These are phyloP conservation scores for Aspergillus tanneri DNA, from an alignment of 2,329 filamentous ascomycete genomes.

Conservation along the genomic window DNA sequence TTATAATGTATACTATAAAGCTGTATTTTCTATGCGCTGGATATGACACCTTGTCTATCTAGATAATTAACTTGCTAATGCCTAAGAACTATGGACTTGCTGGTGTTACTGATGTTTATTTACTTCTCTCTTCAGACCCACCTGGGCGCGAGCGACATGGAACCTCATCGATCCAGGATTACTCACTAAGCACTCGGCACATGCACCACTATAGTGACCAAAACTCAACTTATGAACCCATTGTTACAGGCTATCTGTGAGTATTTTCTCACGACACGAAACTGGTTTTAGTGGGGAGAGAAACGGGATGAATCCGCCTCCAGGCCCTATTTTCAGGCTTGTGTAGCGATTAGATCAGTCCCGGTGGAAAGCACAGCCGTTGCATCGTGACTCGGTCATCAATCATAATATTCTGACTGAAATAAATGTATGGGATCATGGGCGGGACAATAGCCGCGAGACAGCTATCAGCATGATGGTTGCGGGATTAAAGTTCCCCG, in stretches of 20 bases:
- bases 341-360: slow-evolving; percentile 22
- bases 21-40: no score
- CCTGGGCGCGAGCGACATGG: no score
- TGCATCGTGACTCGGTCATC: slow-evolving; percentile 23
- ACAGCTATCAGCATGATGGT: slow-evolving; percentile 25
- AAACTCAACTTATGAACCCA: slow-evolving; percentile 24
- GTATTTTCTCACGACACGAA: slow-evolving; percentile 28
- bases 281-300: slow-evolving; percentile 31
- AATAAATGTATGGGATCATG: slow-evolving; percentile 6
- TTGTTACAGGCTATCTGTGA: slow-evolving; percentile 28
- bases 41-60: no score
- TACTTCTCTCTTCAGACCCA: no score
- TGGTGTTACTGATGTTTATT: no score
- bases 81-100: no score
- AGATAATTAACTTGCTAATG: no score
- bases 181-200: no score
- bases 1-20: no score
- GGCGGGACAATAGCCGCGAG: slow-evolving; percentile 18
- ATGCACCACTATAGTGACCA: no score
- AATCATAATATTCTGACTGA: slow-evolving; percentile 8
- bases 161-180: no score
- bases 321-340: slow-evolving; percentile 22
- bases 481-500: slow-evolving; percentile 24
- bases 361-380: slow-evolving; percentile 23
- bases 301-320: slow-evolving; percentile 27